Conservation (phyloP, 257 asterid genomes). For the Datura wrightii region DNA sequence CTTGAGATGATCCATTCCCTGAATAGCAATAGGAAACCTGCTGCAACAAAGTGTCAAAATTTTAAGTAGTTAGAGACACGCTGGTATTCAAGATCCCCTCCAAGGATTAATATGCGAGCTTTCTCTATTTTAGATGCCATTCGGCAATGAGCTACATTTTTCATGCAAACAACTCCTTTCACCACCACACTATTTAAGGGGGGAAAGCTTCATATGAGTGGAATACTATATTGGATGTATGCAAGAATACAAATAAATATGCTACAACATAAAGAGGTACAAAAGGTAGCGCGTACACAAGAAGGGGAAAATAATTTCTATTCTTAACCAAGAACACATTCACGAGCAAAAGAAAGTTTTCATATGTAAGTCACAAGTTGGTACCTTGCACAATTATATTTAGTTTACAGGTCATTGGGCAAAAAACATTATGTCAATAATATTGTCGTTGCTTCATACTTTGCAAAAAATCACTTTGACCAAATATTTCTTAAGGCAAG, state of each 20-base stretch:
- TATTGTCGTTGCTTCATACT: conserved; percentile 12
- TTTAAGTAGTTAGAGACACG: conserved; percentile 85
- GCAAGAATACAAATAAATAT: conserved; percentile 18
- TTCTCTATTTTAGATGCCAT: conserved; percentile 89
- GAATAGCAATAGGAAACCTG: conserved; percentile 63
- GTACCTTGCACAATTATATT: not conserved
- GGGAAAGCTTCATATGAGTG: conserved; percentile 37
- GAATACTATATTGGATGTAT: conserved; percentile 23
- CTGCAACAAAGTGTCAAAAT: conserved; percentile 92
- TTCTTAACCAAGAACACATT: not conserved
- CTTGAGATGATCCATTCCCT: conserved; percentile 99
- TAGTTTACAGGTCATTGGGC: not conserved
- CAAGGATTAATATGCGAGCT: conserved; percentile 85
- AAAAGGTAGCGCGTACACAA: not conserved
- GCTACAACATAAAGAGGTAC: not conserved
- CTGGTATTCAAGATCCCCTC: conserved; percentile 98
- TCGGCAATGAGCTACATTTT: conserved; percentile 94
- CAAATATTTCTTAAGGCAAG: conserved; percentile 9
- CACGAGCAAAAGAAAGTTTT: not conserved
- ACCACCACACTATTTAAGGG: conserved; percentile 65
- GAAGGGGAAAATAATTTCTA: conserved; percentile 1
- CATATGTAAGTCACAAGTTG: not conserved
- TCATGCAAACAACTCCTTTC: conserved; percentile 93
- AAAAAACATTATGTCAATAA: not conserved
- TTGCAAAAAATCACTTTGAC: not conserved